Base-by-base conservation (phyloP, 73 alveolate species). In the Halteria grandinella region DNA sequence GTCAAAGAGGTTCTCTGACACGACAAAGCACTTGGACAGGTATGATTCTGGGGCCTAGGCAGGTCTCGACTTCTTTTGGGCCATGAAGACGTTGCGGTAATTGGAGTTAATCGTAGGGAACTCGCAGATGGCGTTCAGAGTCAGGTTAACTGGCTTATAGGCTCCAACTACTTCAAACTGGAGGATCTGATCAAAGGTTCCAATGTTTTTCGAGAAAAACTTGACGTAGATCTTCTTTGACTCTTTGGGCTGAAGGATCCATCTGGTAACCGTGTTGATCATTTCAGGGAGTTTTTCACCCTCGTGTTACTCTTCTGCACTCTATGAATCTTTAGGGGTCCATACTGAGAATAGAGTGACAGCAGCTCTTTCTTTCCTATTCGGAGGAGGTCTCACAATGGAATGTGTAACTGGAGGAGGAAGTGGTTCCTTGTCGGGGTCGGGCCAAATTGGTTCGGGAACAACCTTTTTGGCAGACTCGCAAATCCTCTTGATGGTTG, bases 391-490 rank as follows among this genome's bases (percentile, higher is more conserved):
- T 81, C 86, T 93, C 25, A 97, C 96, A 8, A 96, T 97, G 69
- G 93, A 93, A 55, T 87, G 93, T 54, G 87, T 93, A 45, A 81
- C 88, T 75, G 98, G 98, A 34, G 97, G 99, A 11, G 99, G 99
- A 32, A 97, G 90, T 12, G 99, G 99, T 47, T 95, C 90, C 45
- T 95, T 93, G 75, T 97, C 98, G 48, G 99, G 99, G 62, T 97
- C 99, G 43, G 98, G 99, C 91, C 95, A 95, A 63, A 93, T 87
- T 48, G 99, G 99, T 33, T 92, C 98, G 27, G 99, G 99, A 10
- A 97, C 95, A 0, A 64, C 74, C 74, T 97, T 79, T 55, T 88
- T 86, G 27, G 93, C 89, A 15, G 92, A 77, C 62, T 84, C 93
- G 39, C 90, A 86, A 12, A 93, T 36, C 70, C 75, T 52, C 55